Percentiles rank a stretch among this genome's conserved stretches.
phyloP scores from a whole-genome alignment of 176 grass and related monocot genomes.

The Cenchrus purpureus region DNA sequence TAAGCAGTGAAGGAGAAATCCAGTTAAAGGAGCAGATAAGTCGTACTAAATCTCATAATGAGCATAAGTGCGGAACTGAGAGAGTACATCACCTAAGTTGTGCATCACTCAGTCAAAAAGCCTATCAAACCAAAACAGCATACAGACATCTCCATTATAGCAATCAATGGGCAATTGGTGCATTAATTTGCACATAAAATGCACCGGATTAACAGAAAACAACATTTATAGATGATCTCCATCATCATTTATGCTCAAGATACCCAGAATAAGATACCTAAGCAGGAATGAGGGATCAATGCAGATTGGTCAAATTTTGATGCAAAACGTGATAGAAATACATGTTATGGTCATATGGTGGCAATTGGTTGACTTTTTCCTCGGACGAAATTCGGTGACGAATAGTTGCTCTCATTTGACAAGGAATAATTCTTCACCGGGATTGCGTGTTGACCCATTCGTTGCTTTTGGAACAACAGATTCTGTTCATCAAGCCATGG shows the following conservation, averaged over 20 bases:
- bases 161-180: neutral
- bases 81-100: neutral
- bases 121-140: conserved; percentile 5
- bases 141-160: neutral
- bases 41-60: neutral
- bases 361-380: conserved; percentile 14
- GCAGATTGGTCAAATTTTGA: neutral
- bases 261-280: neutral
- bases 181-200: conserved; percentile 30
- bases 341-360: neutral
- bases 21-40: neutral
- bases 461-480: conserved; percentile 22
- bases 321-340: neutral
- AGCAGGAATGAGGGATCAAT: neutral
- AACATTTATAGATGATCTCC: neutral
- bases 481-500: conserved; percentile 18
- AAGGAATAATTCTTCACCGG: conserved; percentile 36
- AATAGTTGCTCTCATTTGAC: conserved; percentile 33
- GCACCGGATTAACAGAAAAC: neutral
- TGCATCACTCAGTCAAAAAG: neutral
- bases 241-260: conserved; percentile 8
- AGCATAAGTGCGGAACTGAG: neutral
- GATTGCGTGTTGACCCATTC: neutral
- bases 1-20: neutral
- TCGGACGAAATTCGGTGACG: neutral